A percentile compares a stretch with the other conserved stretches of the same genome.
These are phyloP conservation scores for Pichia sp. DNA, from an alignment of 1,139 yeast species.

Conservation along the genomic window DNA sequence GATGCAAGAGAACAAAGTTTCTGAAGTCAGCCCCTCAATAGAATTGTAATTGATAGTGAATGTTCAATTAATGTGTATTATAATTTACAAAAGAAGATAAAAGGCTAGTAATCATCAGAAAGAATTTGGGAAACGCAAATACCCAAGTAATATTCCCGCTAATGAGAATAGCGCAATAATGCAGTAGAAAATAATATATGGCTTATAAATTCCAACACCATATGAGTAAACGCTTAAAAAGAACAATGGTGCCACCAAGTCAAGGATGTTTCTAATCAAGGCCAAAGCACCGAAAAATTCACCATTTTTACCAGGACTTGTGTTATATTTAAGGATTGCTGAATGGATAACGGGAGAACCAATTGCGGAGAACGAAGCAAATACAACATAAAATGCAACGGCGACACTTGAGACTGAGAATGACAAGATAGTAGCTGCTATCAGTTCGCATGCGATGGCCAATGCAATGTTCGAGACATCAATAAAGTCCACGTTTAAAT, in stretches of 20 bases:
- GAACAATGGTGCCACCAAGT: slow-evolving; percentile 34
- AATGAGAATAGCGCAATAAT: slow-evolving; percentile 4
- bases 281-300: slow-evolving; percentile 50
- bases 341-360: slow-evolving; percentile 43
- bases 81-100: neutral
- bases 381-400: slow-evolving; percentile 25
- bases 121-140: slow-evolving; percentile 3
- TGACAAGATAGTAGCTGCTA: slow-evolving; percentile 37
- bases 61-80: neutral
- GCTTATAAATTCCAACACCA: slow-evolving; percentile 8
- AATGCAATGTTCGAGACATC: slow-evolving; percentile 42
- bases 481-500: slow-evolving; percentile 40
- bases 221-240: slow-evolving; percentile 33
- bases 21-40: too few relatives aligned
- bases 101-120: neutral
- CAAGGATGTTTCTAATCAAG: slow-evolving; percentile 34
- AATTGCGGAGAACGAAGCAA: slow-evolving; percentile 45
- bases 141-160: slow-evolving; percentile 7
- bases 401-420: slow-evolving; percentile 24
- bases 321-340: slow-evolving; percentile 43
- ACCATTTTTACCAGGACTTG: slow-evolving; percentile 38
- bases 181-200: slow-evolving; percentile 10
- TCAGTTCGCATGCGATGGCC: slow-evolving; percentile 34
- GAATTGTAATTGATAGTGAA: too few relatives aligned
- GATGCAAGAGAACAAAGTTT: neutral